Evolutionary conservation across 495 filamentous ascomycete species (phyloP).

Genomic region (Parmelia sp.): DNA sequence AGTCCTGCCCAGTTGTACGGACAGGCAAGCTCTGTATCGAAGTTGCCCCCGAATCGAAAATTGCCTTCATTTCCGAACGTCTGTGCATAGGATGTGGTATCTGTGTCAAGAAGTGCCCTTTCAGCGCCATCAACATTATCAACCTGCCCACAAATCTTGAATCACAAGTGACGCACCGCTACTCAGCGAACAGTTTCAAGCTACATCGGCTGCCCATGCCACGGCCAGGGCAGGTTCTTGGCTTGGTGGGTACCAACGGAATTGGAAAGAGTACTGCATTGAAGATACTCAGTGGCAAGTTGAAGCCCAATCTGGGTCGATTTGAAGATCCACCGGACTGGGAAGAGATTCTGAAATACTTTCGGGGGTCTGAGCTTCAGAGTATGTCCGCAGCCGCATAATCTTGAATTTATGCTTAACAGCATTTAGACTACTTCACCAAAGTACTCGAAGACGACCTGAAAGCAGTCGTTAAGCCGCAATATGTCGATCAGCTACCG

Average conservation of each 20-base stretch:
- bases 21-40: conserved; percentile 97
- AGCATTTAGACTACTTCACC: conserved; percentile 80
- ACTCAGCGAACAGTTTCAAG: conserved; percentile 99
- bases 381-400: conserved; percentile 48
- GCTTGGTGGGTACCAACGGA: conserved; percentile 97
- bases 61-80: conserved; percentile 95
- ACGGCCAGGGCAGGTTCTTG: conserved; percentile 91
- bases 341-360: conserved; percentile 98
- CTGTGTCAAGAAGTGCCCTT: conserved; percentile 98
- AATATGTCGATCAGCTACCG: conserved; percentile 97
- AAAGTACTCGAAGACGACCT: conserved; percentile 94
- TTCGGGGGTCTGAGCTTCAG: conserved; percentile 93
- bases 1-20: conserved; percentile 95
- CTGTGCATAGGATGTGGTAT: conserved; percentile 98
- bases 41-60: conserved; percentile 80
- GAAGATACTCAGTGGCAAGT: conserved; percentile 95
- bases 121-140: conserved; percentile 98
- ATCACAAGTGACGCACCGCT: conserved; percentile 94
- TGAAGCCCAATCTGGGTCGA: conserved; percentile 93
- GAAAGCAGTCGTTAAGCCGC: conserved; percentile 96
- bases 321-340: conserved; percentile 97
- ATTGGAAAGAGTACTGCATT: conserved; percentile 98
- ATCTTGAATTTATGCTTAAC: conserved; percentile 18
- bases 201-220: conserved; percentile 93
- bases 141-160: conserved; percentile 98